phyloP scores from a whole-genome alignment of 1,139 yeast genomes.

The Pichia sp. region DNA sequence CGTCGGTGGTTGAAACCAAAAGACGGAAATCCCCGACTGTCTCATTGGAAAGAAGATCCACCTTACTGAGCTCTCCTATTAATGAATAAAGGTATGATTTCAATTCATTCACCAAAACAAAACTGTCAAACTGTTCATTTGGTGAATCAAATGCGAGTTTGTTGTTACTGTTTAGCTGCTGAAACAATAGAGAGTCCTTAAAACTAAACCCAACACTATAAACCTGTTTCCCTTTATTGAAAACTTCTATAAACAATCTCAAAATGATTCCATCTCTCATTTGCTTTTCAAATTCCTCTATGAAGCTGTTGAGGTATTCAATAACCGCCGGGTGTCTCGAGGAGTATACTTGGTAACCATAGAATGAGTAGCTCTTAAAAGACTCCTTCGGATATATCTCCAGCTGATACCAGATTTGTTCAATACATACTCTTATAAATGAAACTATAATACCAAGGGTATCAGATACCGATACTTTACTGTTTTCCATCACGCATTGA shows the following conservation, averaged over 20 bases:
- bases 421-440: slow-evolving; percentile 18
- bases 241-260: slow-evolving; percentile 19
- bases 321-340: slow-evolving; percentile 38
- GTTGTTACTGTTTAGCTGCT: slow-evolving; percentile 12
- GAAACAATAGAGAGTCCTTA: slow-evolving; percentile 19
- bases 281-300: slow-evolving; percentile 8
- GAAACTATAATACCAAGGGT: neutral
- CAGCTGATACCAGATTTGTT: slow-evolving; percentile 39
- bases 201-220: slow-evolving; percentile 23
- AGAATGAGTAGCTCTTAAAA: slow-evolving; percentile 31
- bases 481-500: too few relatives aligned
- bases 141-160: too few relatives aligned
- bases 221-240: slow-evolving; percentile 1
- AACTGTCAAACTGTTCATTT: slow-evolving; percentile 2
- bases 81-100: slow-evolving; percentile 20
- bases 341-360: slow-evolving; percentile 32
- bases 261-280: slow-evolving; percentile 17
- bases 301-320: slow-evolving; percentile 28
- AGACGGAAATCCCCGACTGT: slow-evolving; percentile 16
- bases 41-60: slow-evolving; percentile 1
- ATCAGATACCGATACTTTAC: neutral
- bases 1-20: slow-evolving; percentile 15
- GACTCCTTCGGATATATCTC: slow-evolving; percentile 35
- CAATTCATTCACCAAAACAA: slow-evolving; percentile 17
- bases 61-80: slow-evolving; percentile 10